Percentiles rank a stretch among this genome's conserved stretches.
phyloP scores from a whole-genome alignment of 1,284 basidiomycete species.

The Cutaneotrichosporon cavernicola region DNA sequence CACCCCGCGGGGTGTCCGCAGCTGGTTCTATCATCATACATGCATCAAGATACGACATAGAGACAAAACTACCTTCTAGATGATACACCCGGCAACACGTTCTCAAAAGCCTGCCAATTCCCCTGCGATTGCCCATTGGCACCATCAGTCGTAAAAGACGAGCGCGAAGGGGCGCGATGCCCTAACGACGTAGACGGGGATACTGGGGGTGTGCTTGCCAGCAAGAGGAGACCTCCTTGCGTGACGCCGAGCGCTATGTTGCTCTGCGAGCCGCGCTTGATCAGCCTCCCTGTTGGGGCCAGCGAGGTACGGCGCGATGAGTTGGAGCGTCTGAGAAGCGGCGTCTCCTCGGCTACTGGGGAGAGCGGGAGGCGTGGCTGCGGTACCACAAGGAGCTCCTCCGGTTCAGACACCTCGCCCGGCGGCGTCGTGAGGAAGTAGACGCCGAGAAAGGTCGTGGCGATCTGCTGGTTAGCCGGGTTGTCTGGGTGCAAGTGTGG shows the following conservation, averaged over 20 bases:
- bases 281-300: not conserved
- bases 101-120: not conserved
- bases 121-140: not conserved
- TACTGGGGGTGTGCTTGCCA: conserved; percentile 44
- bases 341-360: conserved; percentile 29
- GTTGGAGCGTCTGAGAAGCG: conserved; percentile 19
- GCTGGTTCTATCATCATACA: not conserved
- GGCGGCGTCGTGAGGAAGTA: conserved; percentile 58
- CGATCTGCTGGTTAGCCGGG: conserved; percentile 52
- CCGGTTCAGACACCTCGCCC: not conserved
- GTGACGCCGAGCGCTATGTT: conserved; percentile 35
- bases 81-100: conserved; percentile 4
- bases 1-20: not conserved
- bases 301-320: not conserved
- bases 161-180: not conserved
- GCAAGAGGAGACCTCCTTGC: conserved; percentile 43
- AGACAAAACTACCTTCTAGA: conserved; percentile 10
- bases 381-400: not conserved
- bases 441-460: conserved; percentile 60
- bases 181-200: conserved; percentile 1
- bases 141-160: not conserved
- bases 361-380: not conserved
- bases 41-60: not conserved
- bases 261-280: conserved; percentile 22
- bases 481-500: not conserved